phyloP scores from a whole-genome alignment of 495 filamentous ascomycete genomes.

The Penicillium goetzii region DNA sequence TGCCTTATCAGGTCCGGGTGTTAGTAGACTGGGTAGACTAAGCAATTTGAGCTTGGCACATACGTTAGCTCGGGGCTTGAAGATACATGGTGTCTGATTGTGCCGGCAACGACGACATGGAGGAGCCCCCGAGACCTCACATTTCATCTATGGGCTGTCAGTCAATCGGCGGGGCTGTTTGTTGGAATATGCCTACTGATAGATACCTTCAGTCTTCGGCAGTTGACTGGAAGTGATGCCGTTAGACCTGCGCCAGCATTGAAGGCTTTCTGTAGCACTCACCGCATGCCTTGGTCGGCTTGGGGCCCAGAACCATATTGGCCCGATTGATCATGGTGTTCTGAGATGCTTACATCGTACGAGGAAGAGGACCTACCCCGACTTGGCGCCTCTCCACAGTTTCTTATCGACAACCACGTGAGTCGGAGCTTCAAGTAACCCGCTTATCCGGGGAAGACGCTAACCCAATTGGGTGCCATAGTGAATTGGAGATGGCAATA shows the following conservation, averaged over 20 bases:
- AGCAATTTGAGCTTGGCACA: neutral
- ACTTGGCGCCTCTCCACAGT: constrained; percentile 6
- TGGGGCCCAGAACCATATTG: constrained; percentile 31
- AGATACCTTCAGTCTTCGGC: constrained; percentile 43
- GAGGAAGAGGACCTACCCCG: constrained; percentile 1
- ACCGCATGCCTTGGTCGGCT: constrained; percentile 49
- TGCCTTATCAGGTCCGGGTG: constrained; percentile 32
- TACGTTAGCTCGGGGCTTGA: constrained; percentile 49
- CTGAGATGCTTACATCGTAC: constrained; percentile 13
- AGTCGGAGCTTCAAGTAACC: constrained; percentile 6
- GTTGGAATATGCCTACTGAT: neutral
- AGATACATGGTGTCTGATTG: constrained; percentile 40
- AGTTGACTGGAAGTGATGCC: constrained; percentile 35
- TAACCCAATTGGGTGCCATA: neutral
- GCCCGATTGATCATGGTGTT: constrained; percentile 27
- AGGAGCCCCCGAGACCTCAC: constrained; percentile 42
- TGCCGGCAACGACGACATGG: constrained; percentile 43
- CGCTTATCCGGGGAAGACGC: constrained; percentile 10
- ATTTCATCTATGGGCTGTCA: constrained; percentile 40
- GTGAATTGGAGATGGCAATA: too few relatives aligned
- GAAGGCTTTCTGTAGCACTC: constrained; percentile 13
- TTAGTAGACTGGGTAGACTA: constrained; percentile 1
- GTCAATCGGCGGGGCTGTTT: neutral
- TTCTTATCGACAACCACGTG: constrained; percentile 17
- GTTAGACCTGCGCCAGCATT: constrained; percentile 19